Percentiles rank a stretch among this genome's conserved stretches.
Conservation (phyloP, 352 stramenopile species). For the Phytophthora macrochlamydospora region DNA sequence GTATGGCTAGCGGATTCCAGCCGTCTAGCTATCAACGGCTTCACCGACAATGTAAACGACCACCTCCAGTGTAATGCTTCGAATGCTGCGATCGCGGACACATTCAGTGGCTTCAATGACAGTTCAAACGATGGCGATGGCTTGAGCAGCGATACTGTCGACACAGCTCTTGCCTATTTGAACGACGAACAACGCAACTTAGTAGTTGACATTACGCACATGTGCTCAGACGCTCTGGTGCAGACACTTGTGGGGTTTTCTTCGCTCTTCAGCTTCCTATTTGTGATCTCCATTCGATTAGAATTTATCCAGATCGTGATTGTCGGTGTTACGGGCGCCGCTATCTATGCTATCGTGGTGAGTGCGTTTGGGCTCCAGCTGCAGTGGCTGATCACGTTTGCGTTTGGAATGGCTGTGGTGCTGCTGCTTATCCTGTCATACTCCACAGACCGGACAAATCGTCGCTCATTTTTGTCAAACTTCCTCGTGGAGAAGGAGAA, state of each 20-base stretch:
- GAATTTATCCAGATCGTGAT: constrained; percentile 88
- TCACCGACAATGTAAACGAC: constrained; percentile 39
- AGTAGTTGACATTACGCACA: constrained; percentile 40
- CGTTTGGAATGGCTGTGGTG: constrained; percentile 67
- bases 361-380: constrained; percentile 55
- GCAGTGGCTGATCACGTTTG: constrained; percentile 72
- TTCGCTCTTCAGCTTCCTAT: constrained; percentile 83
- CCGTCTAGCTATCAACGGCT: constrained; percentile 55
- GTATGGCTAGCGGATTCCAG: constrained; percentile 72
- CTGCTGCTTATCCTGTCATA: constrained; percentile 81
- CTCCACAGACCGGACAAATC: constrained; percentile 79
- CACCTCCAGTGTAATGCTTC: constrained; percentile 43
- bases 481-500: constrained; percentile 89
- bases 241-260: constrained; percentile 72
- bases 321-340: constrained; percentile 56
- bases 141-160: constrained; percentile 27
- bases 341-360: constrained; percentile 71
- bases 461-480: constrained; percentile 82
- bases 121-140: constrained; percentile 25
- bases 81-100: constrained; percentile 24
- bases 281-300: constrained; percentile 84
- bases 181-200: constrained; percentile 39
- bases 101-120: constrained; percentile 30
- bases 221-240: constrained; percentile 65
- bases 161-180: constrained; percentile 35